Base-by-base conservation (phyloP, 371 early-diverging fungal species). In the Lichtheimia ornata region DNA sequence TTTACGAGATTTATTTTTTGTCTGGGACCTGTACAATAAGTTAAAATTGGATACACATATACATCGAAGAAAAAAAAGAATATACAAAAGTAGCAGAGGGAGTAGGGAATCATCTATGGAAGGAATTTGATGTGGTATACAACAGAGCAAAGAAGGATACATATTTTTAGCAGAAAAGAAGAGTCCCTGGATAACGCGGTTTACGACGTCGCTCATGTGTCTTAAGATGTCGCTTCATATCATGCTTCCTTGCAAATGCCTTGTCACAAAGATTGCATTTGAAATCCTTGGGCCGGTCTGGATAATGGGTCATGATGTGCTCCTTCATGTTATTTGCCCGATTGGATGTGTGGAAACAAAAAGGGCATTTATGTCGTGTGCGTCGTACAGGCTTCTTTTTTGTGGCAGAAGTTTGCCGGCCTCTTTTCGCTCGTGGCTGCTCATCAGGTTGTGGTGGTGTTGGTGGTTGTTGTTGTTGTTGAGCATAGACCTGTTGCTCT, bases 221-320 rank as follows among this genome's bases (percentile, higher is more conserved):
- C 53, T 63, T 61, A n/a, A 35, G 41, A 63, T 91, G 91, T 50
- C 91, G 83, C 56, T 82, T 82, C 70, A 89, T 75, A 62, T 91
- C 91, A 56, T 88, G 86, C 60, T 87, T 87, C 42, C 89, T 76
- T 11, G 88, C 84, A 73, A 91, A 91, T 9, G 77, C 55, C 64
- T 79, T 84, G 30, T 52, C 44, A 63, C 91, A 91, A 22, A 69
- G 61, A 25, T 53, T 49, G 67, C 84, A 84, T 5, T 43, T 50
- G 58, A 67, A 71, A 13, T 66, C 62, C 56, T 72, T 77, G 5
- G 74, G 73, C 3, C 78, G 67, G 20, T 75, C 63, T 22, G 76
- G 76, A 51, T 76, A 57, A 51, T 81, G 81, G 1, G 72, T 77
- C 27, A 65, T 57, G n/a, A 69, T 63, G 54, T 81, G 81, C 24